A percentile compares a stretch with the other conserved stretches of the same genome.
Conservation (phyloP, 768 basidiomycete species). For the Leccinum disarticulatum region DNA sequence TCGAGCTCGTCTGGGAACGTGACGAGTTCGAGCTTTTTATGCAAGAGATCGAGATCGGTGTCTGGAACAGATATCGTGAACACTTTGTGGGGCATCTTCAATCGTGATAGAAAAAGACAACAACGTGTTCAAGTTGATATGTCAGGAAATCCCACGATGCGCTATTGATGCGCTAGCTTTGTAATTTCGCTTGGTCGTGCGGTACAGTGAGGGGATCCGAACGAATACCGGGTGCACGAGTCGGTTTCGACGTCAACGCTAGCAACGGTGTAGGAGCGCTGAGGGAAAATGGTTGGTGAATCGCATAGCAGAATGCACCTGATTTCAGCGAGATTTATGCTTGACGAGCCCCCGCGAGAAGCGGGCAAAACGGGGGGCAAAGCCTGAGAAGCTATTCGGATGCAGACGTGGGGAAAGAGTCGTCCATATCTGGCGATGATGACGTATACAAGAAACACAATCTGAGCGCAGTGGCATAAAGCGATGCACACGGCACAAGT, state of each 20-base stretch:
- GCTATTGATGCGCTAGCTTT: background rate
- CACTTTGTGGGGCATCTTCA: slow-evolving; percentile 34
- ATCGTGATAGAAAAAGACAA: background rate
- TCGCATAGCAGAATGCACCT: background rate
- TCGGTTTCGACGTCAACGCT: background rate
- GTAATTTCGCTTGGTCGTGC: background rate
- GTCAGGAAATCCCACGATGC: slow-evolving; percentile 2
- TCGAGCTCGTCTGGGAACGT: slow-evolving; percentile 61
- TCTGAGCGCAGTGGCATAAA: background rate
- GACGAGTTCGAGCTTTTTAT: slow-evolving; percentile 46
- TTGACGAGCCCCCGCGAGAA: background rate
- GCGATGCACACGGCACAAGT: background rate
- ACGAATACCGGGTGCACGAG: background rate
- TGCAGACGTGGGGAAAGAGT: background rate
- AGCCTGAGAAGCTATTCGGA: background rate
- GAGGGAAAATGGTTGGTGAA: background rate
- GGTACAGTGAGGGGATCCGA: background rate
- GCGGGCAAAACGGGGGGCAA: background rate
- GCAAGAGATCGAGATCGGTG: slow-evolving; percentile 38
- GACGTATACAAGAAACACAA: slow-evolving; percentile 5
- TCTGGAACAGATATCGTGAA: slow-evolving; percentile 53
- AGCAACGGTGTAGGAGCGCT: background rate
- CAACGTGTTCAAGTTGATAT: background rate
- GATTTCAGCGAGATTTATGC: background rate
- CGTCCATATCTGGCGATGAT: slow-evolving; percentile 2